phyloP scores from a whole-genome alignment of 495 filamentous ascomycete species.

The Sabuloglossum arenarium region DNA sequence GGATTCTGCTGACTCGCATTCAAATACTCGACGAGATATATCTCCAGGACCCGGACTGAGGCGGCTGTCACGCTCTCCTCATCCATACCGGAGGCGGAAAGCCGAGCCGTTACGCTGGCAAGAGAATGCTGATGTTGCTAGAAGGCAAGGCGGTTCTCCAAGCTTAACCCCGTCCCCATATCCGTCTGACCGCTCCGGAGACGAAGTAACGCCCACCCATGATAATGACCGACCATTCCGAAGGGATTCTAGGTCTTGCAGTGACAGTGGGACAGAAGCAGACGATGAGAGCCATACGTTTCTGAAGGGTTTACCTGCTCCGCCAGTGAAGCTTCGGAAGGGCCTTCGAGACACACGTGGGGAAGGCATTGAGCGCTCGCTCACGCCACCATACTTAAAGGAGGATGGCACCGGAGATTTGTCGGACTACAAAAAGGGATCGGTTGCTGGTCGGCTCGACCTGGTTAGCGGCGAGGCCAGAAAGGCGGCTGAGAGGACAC shows the following conservation, averaged over 20 bases:
- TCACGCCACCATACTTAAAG: conserved; percentile 36
- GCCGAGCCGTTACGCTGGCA: conserved; percentile 24
- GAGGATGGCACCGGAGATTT: conserved; percentile 24
- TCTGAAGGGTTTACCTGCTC: conserved; percentile 62
- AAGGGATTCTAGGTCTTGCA: conserved; percentile 21
- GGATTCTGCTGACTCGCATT: background rate
- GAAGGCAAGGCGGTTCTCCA: background rate
- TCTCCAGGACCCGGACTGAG: conserved; percentile 15
- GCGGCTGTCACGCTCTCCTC: conserved; percentile 48
- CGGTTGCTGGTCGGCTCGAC: background rate
- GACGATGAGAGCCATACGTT: conserved; percentile 61
- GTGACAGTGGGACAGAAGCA: conserved; percentile 80
- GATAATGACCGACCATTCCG: conserved; percentile 7
- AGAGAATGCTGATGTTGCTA: conserved; percentile 5
- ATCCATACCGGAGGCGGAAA: conserved; percentile 46
- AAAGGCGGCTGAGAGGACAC: conserved; percentile 16
- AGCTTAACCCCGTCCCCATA: conserved; percentile 3
- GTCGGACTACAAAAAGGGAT: background rate
- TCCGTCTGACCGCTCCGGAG: conserved; percentile 2
- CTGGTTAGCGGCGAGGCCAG: conserved; percentile 7
- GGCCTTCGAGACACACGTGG: conserved; percentile 31
- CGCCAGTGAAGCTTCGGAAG: conserved; percentile 47
- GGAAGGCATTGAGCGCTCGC: conserved; percentile 26
- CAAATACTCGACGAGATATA: background rate
- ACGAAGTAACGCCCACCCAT: background rate